phyloP scores from a whole-genome alignment of 2,329 filamentous ascomycete genomes.

The Paecilomyces sp. region DNA sequence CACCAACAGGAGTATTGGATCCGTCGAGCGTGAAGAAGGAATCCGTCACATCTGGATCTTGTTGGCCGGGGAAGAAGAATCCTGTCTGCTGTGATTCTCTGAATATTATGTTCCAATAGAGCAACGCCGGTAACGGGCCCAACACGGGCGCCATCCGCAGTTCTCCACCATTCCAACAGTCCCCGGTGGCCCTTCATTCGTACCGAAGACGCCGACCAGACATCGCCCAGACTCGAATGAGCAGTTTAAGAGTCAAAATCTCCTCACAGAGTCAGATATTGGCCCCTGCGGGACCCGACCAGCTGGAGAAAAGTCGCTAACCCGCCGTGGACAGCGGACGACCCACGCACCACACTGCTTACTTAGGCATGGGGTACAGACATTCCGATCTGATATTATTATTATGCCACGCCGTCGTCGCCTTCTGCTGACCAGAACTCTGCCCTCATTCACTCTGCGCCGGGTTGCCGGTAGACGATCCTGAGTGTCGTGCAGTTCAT shows the following conservation, averaged over 20 bases:
- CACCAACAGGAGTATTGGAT: not conserved
- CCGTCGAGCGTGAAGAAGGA: not conserved
- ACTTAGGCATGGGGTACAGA: not conserved
- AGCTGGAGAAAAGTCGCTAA: not conserved
- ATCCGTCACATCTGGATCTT: not conserved
- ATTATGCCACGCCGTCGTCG: not conserved
- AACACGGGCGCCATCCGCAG: not conserved
- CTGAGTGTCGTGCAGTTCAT: not conserved
- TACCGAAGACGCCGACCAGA: not conserved
- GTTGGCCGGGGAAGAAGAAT: not conserved
- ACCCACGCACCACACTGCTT: not conserved
- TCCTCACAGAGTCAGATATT: not conserved
- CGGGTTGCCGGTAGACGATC: not conserved
- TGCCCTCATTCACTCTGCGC: not conserved
- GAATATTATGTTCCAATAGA: not conserved
- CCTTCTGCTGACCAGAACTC: not conserved
- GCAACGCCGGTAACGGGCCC: not conserved
- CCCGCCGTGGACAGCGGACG: not conserved
- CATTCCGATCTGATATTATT: not conserved
- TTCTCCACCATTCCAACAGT: not conserved
- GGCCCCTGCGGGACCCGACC: not conserved
- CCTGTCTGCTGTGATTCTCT: not conserved
- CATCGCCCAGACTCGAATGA: not conserved
- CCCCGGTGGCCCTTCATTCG: not conserved
- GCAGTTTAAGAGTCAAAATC: not conserved